Conservation (phyloP, 1,284 basidiomycete species). For the Fomitopsis schrenkii region DNA sequence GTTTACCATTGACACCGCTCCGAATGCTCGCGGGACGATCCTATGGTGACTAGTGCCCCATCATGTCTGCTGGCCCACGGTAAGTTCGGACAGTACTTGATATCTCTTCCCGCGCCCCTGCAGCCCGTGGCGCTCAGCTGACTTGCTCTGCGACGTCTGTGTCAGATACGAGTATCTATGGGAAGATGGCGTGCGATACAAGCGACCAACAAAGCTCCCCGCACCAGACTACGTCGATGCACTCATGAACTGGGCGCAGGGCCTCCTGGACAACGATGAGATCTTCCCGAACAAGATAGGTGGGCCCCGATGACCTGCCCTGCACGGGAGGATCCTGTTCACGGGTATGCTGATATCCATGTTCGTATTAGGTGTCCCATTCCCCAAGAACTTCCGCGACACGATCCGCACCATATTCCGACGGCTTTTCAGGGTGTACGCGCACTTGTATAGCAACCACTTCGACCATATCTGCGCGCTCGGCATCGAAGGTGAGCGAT, state of each 20-base stretch:
- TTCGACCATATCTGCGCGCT: slow-evolving; percentile 99
- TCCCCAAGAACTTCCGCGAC: slow-evolving; percentile 88
- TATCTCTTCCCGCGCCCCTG: neutral
- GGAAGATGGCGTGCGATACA: slow-evolving; percentile 93
- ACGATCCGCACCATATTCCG: slow-evolving; percentile 92
- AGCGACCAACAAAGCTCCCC: slow-evolving; percentile 89
- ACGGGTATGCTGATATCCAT: neutral
- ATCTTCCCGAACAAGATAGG: slow-evolving; percentile 96
- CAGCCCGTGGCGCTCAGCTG: neutral
- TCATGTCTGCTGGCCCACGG: slow-evolving; percentile 99
- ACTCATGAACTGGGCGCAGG: slow-evolving; percentile 98
- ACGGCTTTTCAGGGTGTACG: slow-evolving; percentile 94
- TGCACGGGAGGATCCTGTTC: neutral
- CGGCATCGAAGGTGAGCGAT: slow-evolving; percentile 87
- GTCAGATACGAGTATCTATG: slow-evolving; percentile 94
- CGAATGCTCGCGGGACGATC: neutral
- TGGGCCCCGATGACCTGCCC: slow-evolving; percentile 25
- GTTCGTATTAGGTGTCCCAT: slow-evolving; percentile 69
- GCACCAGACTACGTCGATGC: slow-evolving; percentile 98
- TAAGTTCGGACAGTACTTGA: slow-evolving; percentile 34
- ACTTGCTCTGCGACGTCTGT: neutral
- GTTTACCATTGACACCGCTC: slow-evolving; percentile 1
- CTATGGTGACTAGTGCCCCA: slow-evolving; percentile 67
- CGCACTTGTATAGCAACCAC: slow-evolving; percentile 98
- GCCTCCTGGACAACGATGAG: slow-evolving; percentile 87